Base-by-base conservation (phyloP, 805 yeast species). In the Ascoidea rubescens region DNA sequence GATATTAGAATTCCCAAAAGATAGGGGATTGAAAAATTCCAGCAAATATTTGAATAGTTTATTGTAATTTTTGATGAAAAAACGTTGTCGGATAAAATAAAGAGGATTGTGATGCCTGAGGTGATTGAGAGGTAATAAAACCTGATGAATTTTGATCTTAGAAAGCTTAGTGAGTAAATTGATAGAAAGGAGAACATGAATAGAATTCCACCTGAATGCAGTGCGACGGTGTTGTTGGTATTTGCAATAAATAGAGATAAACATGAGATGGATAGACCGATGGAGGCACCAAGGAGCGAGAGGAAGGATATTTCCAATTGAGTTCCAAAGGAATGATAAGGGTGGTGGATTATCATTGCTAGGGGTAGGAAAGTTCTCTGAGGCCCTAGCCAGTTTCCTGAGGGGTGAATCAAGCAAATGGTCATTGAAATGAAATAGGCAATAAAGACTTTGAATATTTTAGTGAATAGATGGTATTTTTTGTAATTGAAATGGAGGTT, bases 21-120 rank as follows among this genome's bases (percentile, higher is more conserved):
- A 53, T 71, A 73, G 0, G 79, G 76, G 5, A 75, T 64, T 4
- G 70, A 70, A 55, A 73, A 67, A 50, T 73, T 67, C 72, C 74
- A 67, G 50, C 59, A 61, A 52, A 62, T 50, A 31, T 56, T 56
- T 73, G 74, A 70, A n/a, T 64, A 51, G 7, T 47, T 30, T 16
- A 51, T 33, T 5, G 21, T 31, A 10, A 37, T 8, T 12, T 14
- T 28, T 17, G 7, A 30, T 16, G 10, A 31, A 42, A 14, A 45
- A 14, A 12, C 5, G 16, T 45, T 12, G 4, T 32, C 45, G 5
- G 32, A 12, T 16, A 52, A 21, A 47, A 68, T 51, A 54, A 66
- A 72, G 1, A 73, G 66, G 30, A 71, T 54, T 1, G 68, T 67
- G 5, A 70, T 55, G 3, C 71, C 69, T 50, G 69, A 65, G 0